phyloP scores from a whole-genome alignment of 169 alveolate species.

The Cryptosporidium xiaoi region DNA sequence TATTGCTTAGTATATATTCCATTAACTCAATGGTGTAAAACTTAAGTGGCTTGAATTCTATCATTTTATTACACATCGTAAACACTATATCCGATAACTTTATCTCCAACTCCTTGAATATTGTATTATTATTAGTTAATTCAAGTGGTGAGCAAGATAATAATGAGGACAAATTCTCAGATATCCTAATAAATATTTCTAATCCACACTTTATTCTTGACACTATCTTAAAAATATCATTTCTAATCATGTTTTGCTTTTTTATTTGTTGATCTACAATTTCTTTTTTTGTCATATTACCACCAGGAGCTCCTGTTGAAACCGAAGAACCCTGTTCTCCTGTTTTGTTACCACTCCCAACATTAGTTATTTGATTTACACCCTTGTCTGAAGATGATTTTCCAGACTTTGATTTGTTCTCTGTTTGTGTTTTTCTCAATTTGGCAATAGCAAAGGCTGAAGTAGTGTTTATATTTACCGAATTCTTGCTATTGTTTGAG shows the following conservation, averaged over 20 bases:
- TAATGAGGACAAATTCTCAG: no score
- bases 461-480: background rate
- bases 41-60: slow-evolving; percentile 25
- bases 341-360: no score
- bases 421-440: slow-evolving; percentile 42
- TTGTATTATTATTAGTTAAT: background rate
- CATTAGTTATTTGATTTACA: background rate
- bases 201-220: slow-evolving; percentile 1
- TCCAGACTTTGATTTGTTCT: slow-evolving; percentile 20
- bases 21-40: background rate
- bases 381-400: background rate
- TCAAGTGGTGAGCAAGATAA: background rate
- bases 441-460: slow-evolving; percentile 67
- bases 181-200: slow-evolving; percentile 5
- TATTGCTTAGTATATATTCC: background rate
- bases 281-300: slow-evolving; percentile 43
- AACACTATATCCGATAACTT: slow-evolving; percentile 11
- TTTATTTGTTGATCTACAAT: slow-evolving; percentile 10
- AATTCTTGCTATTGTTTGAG: background rate
- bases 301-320: no score
- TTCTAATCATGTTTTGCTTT: slow-evolving; percentile 34
- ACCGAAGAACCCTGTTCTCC: no score
- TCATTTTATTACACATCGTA: slow-evolving; percentile 16
- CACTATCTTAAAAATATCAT: slow-evolving; percentile 3
- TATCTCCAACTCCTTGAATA: background rate